phyloP scores from a whole-genome alignment of 192 early-diverging fungal genomes.

The Mycoemilia scoparia region DNA sequence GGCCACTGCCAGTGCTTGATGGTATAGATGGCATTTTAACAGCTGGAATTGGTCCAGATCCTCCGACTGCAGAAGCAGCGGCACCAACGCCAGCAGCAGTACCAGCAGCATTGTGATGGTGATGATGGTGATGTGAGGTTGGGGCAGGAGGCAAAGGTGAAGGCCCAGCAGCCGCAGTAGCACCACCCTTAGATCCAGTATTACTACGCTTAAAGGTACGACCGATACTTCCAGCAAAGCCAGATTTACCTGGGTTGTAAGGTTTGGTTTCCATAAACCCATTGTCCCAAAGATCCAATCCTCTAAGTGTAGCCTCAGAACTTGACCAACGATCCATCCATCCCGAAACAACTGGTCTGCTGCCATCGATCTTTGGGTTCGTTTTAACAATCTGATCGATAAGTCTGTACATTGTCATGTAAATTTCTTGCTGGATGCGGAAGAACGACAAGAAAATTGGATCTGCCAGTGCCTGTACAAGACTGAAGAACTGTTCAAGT shows the following conservation, averaged over 20 bases:
- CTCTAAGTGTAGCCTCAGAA: constrained; percentile 7
- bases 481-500: constrained; percentile 59
- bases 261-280: constrained; percentile 16
- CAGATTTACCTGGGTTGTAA: constrained; percentile 4
- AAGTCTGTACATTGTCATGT: constrained; percentile 41
- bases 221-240: background rate
- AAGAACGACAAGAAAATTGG: constrained; percentile 76
- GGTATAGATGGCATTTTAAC: too few relatives aligned
- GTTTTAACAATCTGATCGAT: constrained; percentile 32
- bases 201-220: background rate
- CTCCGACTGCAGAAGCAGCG: background rate
- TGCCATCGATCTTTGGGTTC: constrained; percentile 36
- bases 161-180: background rate
- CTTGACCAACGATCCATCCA: constrained; percentile 19
- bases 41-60: too few relatives aligned
- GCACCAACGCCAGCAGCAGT: background rate
- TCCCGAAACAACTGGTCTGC: constrained; percentile 14
- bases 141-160: too few relatives aligned
- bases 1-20: too few relatives aligned
- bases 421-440: constrained; percentile 63
- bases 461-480: constrained; percentile 61
- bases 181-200: background rate
- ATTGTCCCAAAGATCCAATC: constrained; percentile 16
- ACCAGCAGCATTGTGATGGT: constrained; percentile 1
- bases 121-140: too few relatives aligned